phyloP scores from a whole-genome alignment of 306 rosid genomes.

The Phaseolus lunatus region DNA sequence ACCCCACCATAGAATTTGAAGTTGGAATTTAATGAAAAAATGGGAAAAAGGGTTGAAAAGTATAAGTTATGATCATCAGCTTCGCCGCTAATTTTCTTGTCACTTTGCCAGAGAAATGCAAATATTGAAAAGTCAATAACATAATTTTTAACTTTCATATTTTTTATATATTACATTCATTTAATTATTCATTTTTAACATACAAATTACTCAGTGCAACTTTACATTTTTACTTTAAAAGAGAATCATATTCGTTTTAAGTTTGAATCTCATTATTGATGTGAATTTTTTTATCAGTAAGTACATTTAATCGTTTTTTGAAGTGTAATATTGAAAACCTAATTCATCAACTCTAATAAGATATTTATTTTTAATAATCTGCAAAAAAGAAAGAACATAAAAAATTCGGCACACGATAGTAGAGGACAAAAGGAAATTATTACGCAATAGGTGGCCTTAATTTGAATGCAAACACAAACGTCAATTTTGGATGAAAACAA shows the following conservation, averaged over 20 bases:
- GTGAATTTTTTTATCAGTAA: too few species aligned
- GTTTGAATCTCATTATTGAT: too few species aligned
- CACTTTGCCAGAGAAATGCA: background rate
- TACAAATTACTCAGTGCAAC: background rate
- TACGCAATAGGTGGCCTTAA: background rate
- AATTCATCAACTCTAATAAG: too few species aligned
- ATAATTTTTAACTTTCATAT: background rate
- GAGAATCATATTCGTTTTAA: too few species aligned
- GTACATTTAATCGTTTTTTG: too few species aligned
- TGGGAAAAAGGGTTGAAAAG: background rate
- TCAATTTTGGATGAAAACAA: background rate
- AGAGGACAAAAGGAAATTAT: background rate
- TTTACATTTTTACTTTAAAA: background rate
- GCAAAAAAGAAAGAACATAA: too few species aligned
- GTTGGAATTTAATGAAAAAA: background rate
- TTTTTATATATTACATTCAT: background rate
- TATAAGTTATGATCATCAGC: background rate
- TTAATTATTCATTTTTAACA: background rate
- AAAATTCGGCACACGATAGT: background rate
- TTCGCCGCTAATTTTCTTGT: constrained; percentile 3
- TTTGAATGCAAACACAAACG: constrained; percentile 5
- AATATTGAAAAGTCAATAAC: background rate
- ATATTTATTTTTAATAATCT: background rate
- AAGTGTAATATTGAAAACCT: too few species aligned
- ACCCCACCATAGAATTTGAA: background rate